These are phyloP conservation scores for Crithidia thermophila DNA, from an alignment of 208 protist species.

Conservation along the genomic window DNA sequence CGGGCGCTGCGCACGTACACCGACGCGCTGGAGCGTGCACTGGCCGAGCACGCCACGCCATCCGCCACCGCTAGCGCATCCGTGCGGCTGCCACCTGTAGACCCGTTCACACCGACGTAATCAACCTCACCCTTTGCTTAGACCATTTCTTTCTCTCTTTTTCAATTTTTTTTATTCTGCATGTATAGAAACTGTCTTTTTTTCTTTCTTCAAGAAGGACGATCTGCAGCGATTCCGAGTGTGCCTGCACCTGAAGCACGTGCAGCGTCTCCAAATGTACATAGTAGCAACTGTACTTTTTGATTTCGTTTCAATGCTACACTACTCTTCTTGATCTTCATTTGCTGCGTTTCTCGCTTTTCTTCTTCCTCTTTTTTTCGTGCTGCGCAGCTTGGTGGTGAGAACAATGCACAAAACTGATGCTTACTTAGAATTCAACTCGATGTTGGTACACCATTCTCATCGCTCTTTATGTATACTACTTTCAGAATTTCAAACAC, in stretches of 20 bases:
- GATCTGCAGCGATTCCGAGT: too few species aligned
- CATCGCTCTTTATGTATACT: too few species aligned
- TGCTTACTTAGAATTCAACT: background rate
- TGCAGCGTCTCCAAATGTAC: background rate
- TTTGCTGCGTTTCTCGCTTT: constrained; percentile 4
- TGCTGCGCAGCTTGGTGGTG: background rate
- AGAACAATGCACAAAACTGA: background rate
- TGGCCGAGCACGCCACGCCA: constrained; percentile 24
- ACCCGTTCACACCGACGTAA: background rate
- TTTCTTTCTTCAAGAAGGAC: background rate
- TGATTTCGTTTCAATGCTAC: background rate
- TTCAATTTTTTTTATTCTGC: background rate
- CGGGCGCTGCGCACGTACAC: constrained; percentile 75
- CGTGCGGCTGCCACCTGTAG: constrained; percentile 16
- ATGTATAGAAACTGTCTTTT: constrained; percentile 14
- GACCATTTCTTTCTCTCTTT: constrained; percentile 3
- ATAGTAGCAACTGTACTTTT: background rate
- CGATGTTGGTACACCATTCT: too few species aligned
- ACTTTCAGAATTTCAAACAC: too few species aligned
- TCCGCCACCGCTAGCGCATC: background rate
- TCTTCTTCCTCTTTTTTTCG: constrained; percentile 7
- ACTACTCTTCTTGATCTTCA: constrained; percentile 8
- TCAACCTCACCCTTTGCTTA: background rate
- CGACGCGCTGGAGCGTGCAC: constrained; percentile 70
- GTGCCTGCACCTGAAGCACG: too few species aligned